Evolutionary conservation across 1,284 basidiomycete genomes (phyloP).

Genomic region (Mycena citricolor): DNA sequence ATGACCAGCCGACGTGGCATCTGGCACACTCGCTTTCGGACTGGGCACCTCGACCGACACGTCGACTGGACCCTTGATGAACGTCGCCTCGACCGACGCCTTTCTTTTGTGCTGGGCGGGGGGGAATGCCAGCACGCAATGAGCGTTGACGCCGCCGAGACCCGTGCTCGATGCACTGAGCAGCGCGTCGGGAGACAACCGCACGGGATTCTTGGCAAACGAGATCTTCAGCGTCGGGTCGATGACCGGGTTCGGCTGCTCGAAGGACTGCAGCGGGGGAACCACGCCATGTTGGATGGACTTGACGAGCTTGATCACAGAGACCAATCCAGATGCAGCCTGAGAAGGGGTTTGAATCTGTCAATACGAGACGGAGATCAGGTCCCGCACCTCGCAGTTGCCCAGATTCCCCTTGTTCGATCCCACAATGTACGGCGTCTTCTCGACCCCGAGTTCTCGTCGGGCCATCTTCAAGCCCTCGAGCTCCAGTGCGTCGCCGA

Average conservation of each 20-base stretch:
- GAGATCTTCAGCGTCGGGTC: background rate
- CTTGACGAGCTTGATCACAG: background rate
- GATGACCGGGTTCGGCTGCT: background rate
- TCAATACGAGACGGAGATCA: background rate
- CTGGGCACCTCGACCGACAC: no score
- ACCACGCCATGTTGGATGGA: conserved; percentile 1
- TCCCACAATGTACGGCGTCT: background rate
- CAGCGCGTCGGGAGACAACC: background rate
- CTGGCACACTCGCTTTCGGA: no score
- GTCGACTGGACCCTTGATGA: no score
- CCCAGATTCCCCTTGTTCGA: conserved; percentile 2
- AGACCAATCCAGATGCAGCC: conserved; percentile 1
- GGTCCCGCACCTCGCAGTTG: background rate
- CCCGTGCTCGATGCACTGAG: background rate
- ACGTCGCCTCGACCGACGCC: no score
- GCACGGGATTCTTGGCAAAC: background rate
- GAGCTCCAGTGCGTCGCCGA: conserved; percentile 1
- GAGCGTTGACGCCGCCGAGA: conserved; percentile 1
- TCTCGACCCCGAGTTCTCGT: background rate
- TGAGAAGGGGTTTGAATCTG: background rate
- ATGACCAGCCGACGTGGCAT: no score
- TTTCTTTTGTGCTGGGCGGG: no score
- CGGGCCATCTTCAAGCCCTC: background rate
- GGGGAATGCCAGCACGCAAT: background rate
- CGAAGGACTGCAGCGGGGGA: conserved; percentile 2